Evolutionary conservation across 192 early-diverging fungal genomes (phyloP).

Genomic region (Linnemannia elongata): DNA sequence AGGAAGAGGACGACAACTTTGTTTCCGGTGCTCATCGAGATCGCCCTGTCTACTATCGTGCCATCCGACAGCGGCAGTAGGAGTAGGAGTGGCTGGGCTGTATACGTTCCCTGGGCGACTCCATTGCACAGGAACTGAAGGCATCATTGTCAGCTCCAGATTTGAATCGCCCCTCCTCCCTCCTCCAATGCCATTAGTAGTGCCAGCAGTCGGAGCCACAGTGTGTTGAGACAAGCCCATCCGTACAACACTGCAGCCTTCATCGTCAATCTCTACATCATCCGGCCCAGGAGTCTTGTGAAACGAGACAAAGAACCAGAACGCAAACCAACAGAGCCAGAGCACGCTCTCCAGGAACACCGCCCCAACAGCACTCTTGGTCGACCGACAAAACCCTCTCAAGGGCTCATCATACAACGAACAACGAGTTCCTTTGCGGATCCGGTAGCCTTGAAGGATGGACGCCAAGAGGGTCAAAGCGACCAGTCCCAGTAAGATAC

Average conservation of each 20-base stretch:
- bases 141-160: neutral
- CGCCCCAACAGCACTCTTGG: slow-evolving; percentile 8
- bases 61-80: neutral
- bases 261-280: neutral
- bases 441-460: slow-evolving; percentile 15
- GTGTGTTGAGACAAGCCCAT: slow-evolving; percentile 3
- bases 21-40: neutral
- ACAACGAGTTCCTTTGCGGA: slow-evolving; percentile 15
- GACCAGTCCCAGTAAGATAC: slow-evolving; percentile 10
- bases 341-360: slow-evolving; percentile 14
- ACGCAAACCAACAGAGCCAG: slow-evolving; percentile 20
- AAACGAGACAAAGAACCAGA: slow-evolving; percentile 18
- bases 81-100: neutral
- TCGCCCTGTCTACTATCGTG: slow-evolving; percentile 1
- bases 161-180: neutral
- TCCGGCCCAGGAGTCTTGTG: neutral
- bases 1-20: neutral
- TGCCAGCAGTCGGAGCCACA: neutral
- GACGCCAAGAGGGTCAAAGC: slow-evolving; percentile 11
- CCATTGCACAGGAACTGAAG: neutral
- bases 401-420: neutral
- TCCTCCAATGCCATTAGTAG: neutral
- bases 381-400: slow-evolving; percentile 1
- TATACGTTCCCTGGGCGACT: neutral
- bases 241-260: neutral